Evolutionary conservation across 257 asterid genomes (phyloP).

Genomic region (Nicotiana sylvestris): DNA sequence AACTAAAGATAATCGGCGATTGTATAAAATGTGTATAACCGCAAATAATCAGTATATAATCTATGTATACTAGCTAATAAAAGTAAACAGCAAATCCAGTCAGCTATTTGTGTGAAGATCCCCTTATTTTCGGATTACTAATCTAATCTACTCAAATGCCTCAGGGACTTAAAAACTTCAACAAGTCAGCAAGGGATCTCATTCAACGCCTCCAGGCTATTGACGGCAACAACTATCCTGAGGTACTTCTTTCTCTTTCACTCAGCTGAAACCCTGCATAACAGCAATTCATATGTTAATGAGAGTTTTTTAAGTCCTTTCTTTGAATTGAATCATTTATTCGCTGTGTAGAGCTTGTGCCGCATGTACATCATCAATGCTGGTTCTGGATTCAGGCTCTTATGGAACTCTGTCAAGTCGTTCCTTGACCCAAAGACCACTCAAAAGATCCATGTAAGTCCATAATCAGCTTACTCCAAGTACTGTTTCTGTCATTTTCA

Average conservation of each 20-base stretch:
- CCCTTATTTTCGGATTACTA: not conserved
- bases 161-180: slow-evolving; percentile 88
- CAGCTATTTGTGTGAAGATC: too few species aligned
- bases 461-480: not conserved
- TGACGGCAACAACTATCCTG: slow-evolving; percentile 96
- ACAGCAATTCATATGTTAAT: not conserved
- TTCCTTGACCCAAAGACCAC: slow-evolving; percentile 98
- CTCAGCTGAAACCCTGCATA: not conserved
- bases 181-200: slow-evolving; percentile 84
- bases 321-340: not conserved
- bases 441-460: slow-evolving; percentile 75
- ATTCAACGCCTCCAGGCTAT: slow-evolving; percentile 82
- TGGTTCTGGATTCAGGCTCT: slow-evolving; percentile 93
- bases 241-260: slow-evolving; percentile 35
- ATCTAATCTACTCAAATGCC: not conserved
- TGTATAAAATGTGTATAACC: too few species aligned
- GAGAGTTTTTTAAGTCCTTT: not conserved
- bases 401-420: slow-evolving; percentile 94
- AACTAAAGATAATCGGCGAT: too few species aligned
- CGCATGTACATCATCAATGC: slow-evolving; percentile 98
- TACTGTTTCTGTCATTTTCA: not conserved
- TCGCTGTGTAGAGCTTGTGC: slow-evolving; percentile 52
- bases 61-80: too few species aligned
- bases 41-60: too few species aligned
- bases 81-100: too few species aligned